A percentile compares a stretch with the other conserved stretches of the same genome.
Evolutionary conservation across 106 monocot species (phyloP).

Genomic region (Cymbidium sinense): DNA sequence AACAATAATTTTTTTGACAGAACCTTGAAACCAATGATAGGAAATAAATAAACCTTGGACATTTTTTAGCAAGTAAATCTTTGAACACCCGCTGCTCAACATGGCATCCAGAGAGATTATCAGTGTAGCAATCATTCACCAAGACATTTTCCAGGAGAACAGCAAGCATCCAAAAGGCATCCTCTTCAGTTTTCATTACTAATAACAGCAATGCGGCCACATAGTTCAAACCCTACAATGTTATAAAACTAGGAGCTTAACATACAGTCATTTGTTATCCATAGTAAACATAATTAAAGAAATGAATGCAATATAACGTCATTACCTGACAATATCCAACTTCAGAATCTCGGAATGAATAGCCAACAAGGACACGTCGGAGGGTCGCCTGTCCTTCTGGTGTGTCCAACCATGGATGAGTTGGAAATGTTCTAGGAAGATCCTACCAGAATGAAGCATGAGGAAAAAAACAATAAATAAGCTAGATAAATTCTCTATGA

Average conservation of each 20-base stretch:
- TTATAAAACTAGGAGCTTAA: not conserved
- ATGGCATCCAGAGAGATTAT: conserved; percentile 96
- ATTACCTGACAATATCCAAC: conserved; percentile 96
- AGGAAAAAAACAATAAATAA: not conserved
- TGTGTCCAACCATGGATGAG: conserved; percentile 87
- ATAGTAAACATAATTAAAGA: not conserved
- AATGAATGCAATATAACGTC: not conserved
- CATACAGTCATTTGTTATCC: not conserved
- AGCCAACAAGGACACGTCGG: conserved; percentile 91
- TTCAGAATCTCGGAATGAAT: conserved; percentile 97
- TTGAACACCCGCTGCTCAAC: conserved; percentile 96
- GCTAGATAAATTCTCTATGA: not conserved
- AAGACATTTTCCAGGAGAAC: conserved; percentile 92
- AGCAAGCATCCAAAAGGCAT: conserved; percentile 99
- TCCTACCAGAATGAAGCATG: conserved; percentile 38
- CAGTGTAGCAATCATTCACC: conserved; percentile 91
- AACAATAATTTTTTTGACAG: not conserved
- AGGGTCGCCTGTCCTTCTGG: conserved; percentile 87
- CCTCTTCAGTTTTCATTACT: conserved; percentile 94
- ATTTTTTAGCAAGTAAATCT: conserved; percentile 90
- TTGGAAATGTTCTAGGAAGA: conserved; percentile 92
- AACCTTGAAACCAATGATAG: not conserved
- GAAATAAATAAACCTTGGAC: conserved; percentile 55
- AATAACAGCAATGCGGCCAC: conserved; percentile 85
- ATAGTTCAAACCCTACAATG: conserved; percentile 85